These are phyloP conservation scores for Exophiala aquamarina DNA, from an alignment of 2,329 filamentous ascomycete genomes.

Conservation along the genomic window DNA sequence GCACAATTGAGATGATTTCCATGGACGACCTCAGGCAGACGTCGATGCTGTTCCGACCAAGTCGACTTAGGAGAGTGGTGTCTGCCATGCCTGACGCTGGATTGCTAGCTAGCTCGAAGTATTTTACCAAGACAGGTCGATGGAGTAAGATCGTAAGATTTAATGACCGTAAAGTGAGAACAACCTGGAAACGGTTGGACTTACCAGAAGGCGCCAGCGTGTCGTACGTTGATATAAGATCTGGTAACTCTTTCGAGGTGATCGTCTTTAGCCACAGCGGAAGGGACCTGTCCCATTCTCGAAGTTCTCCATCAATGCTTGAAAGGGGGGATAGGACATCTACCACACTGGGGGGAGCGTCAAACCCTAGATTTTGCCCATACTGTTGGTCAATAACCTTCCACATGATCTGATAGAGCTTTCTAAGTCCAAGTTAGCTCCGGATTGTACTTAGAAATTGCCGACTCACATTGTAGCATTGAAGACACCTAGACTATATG, in stretches of 20 bases:
- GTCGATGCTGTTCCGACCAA: slow-evolving; percentile 2
- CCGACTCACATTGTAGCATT: slow-evolving; percentile 9
- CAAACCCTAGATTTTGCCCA: slow-evolving; percentile 2
- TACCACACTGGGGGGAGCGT: background rate
- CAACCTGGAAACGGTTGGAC: background rate
- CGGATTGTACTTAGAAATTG: too few species aligned
- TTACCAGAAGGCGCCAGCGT: background rate
- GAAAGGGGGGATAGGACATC: slow-evolving; percentile 5
- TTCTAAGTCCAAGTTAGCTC: background rate
- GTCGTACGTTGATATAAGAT: background rate
- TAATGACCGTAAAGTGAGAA: slow-evolving; percentile 2
- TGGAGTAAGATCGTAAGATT: slow-evolving; percentile 3
- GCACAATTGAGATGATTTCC: slow-evolving; percentile 10
- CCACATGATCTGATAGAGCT: slow-evolving; percentile 3
- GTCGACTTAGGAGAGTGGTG: background rate
- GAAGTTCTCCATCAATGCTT: slow-evolving; percentile 6
- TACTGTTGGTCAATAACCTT: slow-evolving; percentile 9
- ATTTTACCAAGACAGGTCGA: slow-evolving; percentile 4
- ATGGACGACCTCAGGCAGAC: slow-evolving; percentile 3
- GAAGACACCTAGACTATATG: background rate
- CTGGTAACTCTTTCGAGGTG: background rate
- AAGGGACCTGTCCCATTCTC: slow-evolving; percentile 1
- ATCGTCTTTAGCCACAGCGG: background rate
- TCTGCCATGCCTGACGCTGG: background rate
- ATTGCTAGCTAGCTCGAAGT: background rate